Evolutionary conservation across 179 eudicot genomes (phyloP).

Genomic region (Carnegiea gigantea): DNA sequence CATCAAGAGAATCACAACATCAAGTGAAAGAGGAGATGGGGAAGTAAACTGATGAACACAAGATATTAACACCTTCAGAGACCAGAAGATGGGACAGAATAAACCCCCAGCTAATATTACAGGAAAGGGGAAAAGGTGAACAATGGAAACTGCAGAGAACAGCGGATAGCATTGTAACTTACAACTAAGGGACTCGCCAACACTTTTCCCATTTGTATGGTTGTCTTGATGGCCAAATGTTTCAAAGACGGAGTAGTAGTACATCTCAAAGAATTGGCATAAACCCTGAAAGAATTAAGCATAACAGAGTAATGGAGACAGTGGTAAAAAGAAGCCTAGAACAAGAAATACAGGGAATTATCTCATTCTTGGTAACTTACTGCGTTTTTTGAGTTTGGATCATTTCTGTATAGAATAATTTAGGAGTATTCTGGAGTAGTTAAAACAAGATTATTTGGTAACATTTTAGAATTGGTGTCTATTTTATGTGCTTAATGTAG

Average conservation of each 20-base stretch:
- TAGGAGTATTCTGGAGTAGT: neutral
- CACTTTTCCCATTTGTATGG: conserved; percentile 54
- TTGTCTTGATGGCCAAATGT: conserved; percentile 68
- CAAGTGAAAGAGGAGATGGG: neutral
- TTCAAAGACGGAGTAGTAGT: conserved; percentile 82
- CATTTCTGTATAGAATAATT: neutral
- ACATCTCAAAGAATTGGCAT: conserved; percentile 84
- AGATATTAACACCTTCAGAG: conserved; percentile 15
- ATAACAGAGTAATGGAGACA: conserved; percentile 19
- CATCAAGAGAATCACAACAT: conserved; percentile 16
- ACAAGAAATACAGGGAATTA: neutral
- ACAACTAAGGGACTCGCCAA: conserved; percentile 57
- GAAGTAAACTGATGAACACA: neutral
- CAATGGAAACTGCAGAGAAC: neutral
- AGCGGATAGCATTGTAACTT: conserved; percentile 30
- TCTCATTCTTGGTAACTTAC: neutral
- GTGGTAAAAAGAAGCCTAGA: neutral
- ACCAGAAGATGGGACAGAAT: neutral
- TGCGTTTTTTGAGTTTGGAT: neutral
- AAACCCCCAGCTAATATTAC: neutral
- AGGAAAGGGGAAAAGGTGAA: neutral
- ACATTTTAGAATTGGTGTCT: neutral
- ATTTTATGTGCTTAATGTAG: neutral
- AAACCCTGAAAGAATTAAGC: conserved; percentile 61
- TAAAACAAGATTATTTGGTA: neutral